phyloP scores from a whole-genome alignment of 1,284 basidiomycete genomes.

The Cryptococcus sp. region DNA sequence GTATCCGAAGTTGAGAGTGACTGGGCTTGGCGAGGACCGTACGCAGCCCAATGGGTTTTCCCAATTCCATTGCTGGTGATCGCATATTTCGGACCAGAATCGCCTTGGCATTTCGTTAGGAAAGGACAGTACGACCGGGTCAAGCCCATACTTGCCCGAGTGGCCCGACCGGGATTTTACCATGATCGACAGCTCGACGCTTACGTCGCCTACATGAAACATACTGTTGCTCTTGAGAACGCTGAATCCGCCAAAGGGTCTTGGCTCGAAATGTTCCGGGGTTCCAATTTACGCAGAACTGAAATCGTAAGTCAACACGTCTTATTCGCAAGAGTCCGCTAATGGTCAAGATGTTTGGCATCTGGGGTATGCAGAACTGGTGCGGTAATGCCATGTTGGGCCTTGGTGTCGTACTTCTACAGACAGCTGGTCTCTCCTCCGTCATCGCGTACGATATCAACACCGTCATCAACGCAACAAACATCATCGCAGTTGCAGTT shows the following conservation, averaged over 20 bases:
- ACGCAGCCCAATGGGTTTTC: slow-evolving; percentile 43
- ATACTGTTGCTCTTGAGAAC: slow-evolving; percentile 37
- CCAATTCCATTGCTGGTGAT: slow-evolving; percentile 37
- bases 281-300: slow-evolving; percentile 26
- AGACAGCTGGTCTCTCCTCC: no score
- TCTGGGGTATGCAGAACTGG: slow-evolving; percentile 1
- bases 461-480: no score
- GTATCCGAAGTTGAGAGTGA: slow-evolving; percentile 10
- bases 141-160: slow-evolving; percentile 3
- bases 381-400: not conserved
- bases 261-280: slow-evolving; percentile 29
- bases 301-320: slow-evolving; percentile 19
- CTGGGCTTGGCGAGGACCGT: slow-evolving; percentile 15
- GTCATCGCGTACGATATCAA: no score
- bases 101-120: slow-evolving; percentile 28
- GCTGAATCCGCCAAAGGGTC: slow-evolving; percentile 18
- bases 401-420: slow-evolving; percentile 22
- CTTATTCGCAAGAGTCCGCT: not conserved
- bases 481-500: no score
- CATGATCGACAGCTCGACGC: slow-evolving; percentile 1
- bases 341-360: not conserved
- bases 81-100: slow-evolving; percentile 35
- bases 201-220: slow-evolving; percentile 29
- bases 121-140: slow-evolving; percentile 21
- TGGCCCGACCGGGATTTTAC: slow-evolving; percentile 9